A percentile compares a stretch with the other conserved stretches of the same genome.
phyloP scores from a whole-genome alignment of 1,284 basidiomycete genomes.

The Chiua sp. region DNA sequence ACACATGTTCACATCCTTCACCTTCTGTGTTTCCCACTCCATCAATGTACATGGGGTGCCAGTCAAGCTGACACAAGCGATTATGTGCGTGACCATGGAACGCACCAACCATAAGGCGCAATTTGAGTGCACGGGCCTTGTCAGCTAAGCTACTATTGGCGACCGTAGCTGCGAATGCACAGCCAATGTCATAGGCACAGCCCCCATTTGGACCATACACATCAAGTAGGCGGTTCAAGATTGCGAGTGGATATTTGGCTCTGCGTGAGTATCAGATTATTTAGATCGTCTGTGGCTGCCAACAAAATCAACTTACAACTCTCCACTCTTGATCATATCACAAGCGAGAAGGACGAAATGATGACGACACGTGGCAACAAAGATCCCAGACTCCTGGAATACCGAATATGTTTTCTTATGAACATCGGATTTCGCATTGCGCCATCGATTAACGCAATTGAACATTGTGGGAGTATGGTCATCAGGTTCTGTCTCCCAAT shows the following conservation, averaged over 20 bases:
- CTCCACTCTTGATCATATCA: slow-evolving; percentile 20
- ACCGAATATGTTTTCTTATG: too few species aligned
- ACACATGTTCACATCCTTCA: slow-evolving; percentile 15
- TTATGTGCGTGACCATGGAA: slow-evolving; percentile 41
- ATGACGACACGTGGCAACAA: not conserved
- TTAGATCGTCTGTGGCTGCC: too few species aligned
- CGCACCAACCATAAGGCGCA: slow-evolving; percentile 18
- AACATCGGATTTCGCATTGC: not conserved
- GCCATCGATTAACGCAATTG: not conserved
- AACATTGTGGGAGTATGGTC: not conserved
- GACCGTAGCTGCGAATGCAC: not conserved
- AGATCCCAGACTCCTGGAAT: not conserved
- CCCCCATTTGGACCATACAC: slow-evolving; percentile 8
- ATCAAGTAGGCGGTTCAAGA: not conserved
- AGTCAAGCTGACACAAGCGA: slow-evolving; percentile 7
- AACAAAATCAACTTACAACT: slow-evolving; percentile 15
- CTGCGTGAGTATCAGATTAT: too few species aligned
- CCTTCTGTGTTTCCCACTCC: slow-evolving; percentile 11
- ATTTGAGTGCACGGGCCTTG: not conserved
- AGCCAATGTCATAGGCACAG: slow-evolving; percentile 13
- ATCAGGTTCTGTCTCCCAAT: not conserved
- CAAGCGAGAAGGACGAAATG: slow-evolving; percentile 6
- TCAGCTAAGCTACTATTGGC: not conserved
- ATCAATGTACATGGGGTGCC: slow-evolving; percentile 9
- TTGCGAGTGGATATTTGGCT: slow-evolving; percentile 13